Conservation (phyloP, 2,329 filamentous ascomycete genomes). For the Pseudocercospora fuligena region DNA sequence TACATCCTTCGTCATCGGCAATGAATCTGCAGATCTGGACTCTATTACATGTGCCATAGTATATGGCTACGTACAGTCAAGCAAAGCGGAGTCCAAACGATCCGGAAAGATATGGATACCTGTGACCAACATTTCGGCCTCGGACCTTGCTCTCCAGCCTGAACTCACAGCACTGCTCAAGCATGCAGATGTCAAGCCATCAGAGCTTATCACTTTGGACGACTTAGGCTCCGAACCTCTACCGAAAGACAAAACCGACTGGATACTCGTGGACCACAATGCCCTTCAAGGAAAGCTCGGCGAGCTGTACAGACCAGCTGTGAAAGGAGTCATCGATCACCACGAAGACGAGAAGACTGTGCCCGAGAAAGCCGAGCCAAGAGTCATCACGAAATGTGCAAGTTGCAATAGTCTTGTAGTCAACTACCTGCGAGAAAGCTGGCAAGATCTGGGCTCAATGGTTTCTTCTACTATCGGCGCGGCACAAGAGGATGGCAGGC, state of each 20-base stretch:
- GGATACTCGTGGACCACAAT: slow-evolving; percentile 83
- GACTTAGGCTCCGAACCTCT: slow-evolving; percentile 56
- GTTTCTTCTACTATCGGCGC: slow-evolving; percentile 46
- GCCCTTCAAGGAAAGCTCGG: slow-evolving; percentile 67
- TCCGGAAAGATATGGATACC: slow-evolving; percentile 68
- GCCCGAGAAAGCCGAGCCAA: slow-evolving; percentile 54
- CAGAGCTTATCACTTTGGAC: slow-evolving; percentile 69
- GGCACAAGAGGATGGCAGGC: slow-evolving; percentile 46
- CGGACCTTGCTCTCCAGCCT: slow-evolving; percentile 72
- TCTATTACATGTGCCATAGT: slow-evolving; percentile 76
- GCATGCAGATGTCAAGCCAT: slow-evolving; percentile 61
- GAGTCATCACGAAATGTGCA: slow-evolving; percentile 69
- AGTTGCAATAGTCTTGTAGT: slow-evolving; percentile 76
- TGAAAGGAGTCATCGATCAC: slow-evolving; percentile 76
- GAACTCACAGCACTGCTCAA: slow-evolving; percentile 71
- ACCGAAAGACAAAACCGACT: slow-evolving; percentile 62
- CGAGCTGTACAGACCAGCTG: slow-evolving; percentile 54
- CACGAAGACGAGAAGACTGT: slow-evolving; percentile 73
- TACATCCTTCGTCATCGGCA: slow-evolving; percentile 58
- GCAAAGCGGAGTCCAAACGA: slow-evolving; percentile 53
- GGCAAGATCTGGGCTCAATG: slow-evolving; percentile 57
- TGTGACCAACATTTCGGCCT: slow-evolving; percentile 70
- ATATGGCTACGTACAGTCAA: slow-evolving; percentile 73
- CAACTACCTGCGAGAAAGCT: slow-evolving; percentile 61
- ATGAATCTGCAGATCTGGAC: slow-evolving; percentile 74